A percentile compares a stretch with the other conserved stretches of the same genome.
Conservation (phyloP, 768 basidiomycete genomes). For the Candolleomyces efflorescens region DNA sequence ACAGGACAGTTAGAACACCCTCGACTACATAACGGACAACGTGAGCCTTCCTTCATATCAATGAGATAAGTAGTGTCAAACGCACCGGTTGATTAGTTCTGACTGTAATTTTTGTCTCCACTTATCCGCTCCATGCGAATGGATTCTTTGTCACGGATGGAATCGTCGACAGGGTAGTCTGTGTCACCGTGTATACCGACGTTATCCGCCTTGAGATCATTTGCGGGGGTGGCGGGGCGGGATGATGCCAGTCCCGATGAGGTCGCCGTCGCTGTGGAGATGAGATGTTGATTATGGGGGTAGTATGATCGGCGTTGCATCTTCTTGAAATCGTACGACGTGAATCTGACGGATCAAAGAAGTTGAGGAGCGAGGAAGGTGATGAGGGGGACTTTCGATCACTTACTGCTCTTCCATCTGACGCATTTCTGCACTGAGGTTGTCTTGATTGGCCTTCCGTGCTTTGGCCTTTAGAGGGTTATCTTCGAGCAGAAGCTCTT, state of each 20-base stretch:
- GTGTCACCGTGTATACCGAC: conserved; percentile 30
- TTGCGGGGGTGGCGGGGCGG: conserved; percentile 68
- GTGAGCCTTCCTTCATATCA: not conserved
- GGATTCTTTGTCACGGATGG: conserved; percentile 28
- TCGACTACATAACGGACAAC: no score
- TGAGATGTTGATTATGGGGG: conserved; percentile 73
- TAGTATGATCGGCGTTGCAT: conserved; percentile 92
- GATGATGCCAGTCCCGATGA: conserved; percentile 68
- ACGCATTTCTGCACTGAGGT: conserved; percentile 86
- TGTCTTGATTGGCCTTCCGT: conserved; percentile 87
- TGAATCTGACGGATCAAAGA: conserved; percentile 54
- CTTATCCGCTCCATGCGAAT: conserved; percentile 38
- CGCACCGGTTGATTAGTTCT: conserved; percentile 13
- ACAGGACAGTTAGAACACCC: no score
- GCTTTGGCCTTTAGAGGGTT: conserved; percentile 95
- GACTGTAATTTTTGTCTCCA: conserved; percentile 50
- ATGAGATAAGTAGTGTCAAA: not conserved
- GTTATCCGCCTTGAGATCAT: conserved; percentile 42
- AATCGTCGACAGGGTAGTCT: conserved; percentile 34
- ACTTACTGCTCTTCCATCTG: conserved; percentile 98
- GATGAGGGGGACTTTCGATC: not conserved
- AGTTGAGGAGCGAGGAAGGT: conserved; percentile 1
- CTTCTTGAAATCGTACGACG: conserved; percentile 87
- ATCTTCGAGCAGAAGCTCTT: conserved; percentile 93
- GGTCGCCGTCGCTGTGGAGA: conserved; percentile 70